Conservation (phyloP, 306 rosid genomes). For the Dalbergia cultrata region DNA sequence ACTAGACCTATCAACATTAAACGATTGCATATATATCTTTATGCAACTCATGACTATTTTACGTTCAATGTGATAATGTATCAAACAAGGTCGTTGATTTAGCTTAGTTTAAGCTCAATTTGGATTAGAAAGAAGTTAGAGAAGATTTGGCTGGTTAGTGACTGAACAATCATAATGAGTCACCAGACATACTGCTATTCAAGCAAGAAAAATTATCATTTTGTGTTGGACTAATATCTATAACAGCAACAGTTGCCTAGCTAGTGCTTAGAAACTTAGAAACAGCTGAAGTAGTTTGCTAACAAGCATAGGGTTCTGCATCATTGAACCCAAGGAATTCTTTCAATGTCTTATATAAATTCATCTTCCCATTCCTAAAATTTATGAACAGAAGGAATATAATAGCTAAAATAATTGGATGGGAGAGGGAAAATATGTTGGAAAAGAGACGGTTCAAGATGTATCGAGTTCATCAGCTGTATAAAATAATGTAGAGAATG, state of each 20-base stretch:
- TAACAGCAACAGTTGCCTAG: too few species aligned
- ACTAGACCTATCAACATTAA: background rate
- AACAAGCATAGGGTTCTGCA: background rate
- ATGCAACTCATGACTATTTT: background rate
- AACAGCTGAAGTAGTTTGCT: background rate
- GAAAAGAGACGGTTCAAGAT: background rate
- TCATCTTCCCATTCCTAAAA: background rate
- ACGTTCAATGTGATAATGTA: background rate
- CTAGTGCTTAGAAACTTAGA: too few species aligned
- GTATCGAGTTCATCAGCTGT: background rate
- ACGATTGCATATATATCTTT: background rate
- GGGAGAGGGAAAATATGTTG: too few species aligned
- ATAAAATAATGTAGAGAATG: background rate
- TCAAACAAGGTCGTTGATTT: too few species aligned
- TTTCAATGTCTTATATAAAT: background rate
- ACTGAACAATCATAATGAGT: too few species aligned
- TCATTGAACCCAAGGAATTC: slow-evolving; percentile 1
- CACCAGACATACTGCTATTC: too few species aligned
- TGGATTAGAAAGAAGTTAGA: too few species aligned
- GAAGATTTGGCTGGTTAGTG: too few species aligned
- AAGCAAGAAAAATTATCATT: too few species aligned
- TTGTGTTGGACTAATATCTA: too few species aligned
- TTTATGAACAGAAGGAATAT: background rate
- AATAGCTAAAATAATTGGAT: background rate
- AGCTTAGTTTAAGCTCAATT: too few species aligned